phyloP scores from a whole-genome alignment of 2,329 filamentous ascomycete genomes.

The Hymenoscyphus repandus region DNA sequence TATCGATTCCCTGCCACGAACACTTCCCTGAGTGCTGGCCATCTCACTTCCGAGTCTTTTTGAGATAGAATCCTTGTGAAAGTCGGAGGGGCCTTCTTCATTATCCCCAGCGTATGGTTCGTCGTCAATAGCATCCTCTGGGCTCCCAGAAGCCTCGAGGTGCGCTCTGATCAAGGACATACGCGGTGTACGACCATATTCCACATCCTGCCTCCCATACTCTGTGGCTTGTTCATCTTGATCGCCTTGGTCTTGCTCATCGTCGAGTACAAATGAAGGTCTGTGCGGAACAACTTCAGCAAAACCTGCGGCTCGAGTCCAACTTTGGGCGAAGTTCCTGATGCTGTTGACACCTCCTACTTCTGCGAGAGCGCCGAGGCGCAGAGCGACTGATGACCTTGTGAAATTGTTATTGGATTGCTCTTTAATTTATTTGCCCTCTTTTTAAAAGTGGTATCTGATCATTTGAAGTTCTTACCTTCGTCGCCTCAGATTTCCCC shows the following conservation, averaged over 20 bases:
- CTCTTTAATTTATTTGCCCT: background rate
- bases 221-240: conserved; percentile 18
- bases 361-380: conserved; percentile 55
- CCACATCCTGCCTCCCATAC: conserved; percentile 25
- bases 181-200: conserved; percentile 20
- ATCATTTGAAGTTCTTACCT: conserved; percentile 17
- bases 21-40: conserved; percentile 28
- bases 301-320: conserved; percentile 86
- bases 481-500: conserved; percentile 26
- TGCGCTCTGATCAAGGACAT: conserved; percentile 46
- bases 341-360: conserved; percentile 91
- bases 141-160: conserved; percentile 37
- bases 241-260: conserved; percentile 41
- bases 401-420: conserved; percentile 8
- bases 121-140: conserved; percentile 28
- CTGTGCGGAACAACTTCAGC: conserved; percentile 78
- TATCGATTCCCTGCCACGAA: conserved; percentile 41
- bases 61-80: conserved; percentile 34
- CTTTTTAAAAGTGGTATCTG: background rate
- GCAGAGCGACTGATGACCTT: conserved; percentile 55
- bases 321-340: conserved; percentile 86
- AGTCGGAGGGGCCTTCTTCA: conserved; percentile 27
- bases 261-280: conserved; percentile 66
- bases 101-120: conserved; percentile 13
- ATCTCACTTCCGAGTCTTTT: conserved; percentile 19